Base-by-base conservation (phyloP, 208 protist genomes). In the Leptomonas pyrrhocoris region DNA sequence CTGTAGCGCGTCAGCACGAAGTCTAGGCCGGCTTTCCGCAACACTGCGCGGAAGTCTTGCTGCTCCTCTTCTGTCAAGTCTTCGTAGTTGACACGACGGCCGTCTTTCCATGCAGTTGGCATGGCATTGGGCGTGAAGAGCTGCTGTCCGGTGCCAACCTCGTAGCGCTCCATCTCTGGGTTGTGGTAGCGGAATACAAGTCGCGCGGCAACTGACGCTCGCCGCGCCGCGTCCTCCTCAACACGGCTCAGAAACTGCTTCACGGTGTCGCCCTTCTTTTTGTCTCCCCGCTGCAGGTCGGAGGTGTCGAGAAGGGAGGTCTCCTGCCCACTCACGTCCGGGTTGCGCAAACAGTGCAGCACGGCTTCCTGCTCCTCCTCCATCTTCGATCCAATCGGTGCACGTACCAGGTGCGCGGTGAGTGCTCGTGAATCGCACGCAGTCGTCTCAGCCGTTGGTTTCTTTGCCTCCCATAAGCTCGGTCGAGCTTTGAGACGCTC, bases 61-160 rank as follows among this genome's bases (percentile, higher is more conserved):
- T 80, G 79, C 60, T 93, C 79, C 25, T 84, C 72, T 43, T 57
- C 56, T 13, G 60, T 36, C 18, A 90, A 72, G 27, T 84, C 55
- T 5, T 80, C 72, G 49, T 85, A 93, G 13, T 72, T 54, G 25
- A 93, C 71, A 27, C 77, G 80, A 30, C 56, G 65, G 34, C 81
- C 83, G 56, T 84, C 76, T 58, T 80, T 77, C 68, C 76, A 46
- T 18, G 79, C 68, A 2, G 83, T 83, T n/a, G 88, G 88, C 56
- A 88, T 57, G 9, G 83, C 78, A 59, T 93, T 90, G 13, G 88
- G 88, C 9, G 48, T 51, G 72, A 90, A 90, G 58, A 90, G 62
- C 2, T 74, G 88, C 65, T 86, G 77, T 12, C 83, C 88, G 16
- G 88, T 90, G 21, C 46, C 57, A 0, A 11, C 45, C 42, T 80